Percentiles rank a stretch among this genome's conserved stretches.
These are phyloP conservation scores for Posidonia australis DNA, from an alignment of 106 monocot genomes.

Conservation along the genomic window DNA sequence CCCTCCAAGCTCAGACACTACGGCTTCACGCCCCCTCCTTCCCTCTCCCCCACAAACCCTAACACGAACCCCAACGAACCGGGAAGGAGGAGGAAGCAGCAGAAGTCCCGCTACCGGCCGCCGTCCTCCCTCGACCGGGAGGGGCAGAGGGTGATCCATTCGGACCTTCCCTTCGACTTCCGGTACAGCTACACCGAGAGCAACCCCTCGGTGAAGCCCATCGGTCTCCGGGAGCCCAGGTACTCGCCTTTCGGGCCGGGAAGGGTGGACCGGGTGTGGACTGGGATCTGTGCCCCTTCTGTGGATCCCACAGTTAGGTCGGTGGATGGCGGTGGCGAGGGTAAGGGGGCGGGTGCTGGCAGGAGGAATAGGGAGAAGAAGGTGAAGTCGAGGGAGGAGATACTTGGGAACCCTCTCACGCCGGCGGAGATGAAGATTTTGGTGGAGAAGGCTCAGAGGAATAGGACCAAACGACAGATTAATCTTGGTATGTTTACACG, in stretches of 20 bases:
- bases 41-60: constrained; percentile 32
- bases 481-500: constrained; percentile 50
- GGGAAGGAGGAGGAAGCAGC: constrained; percentile 18
- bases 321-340: constrained; percentile 27
- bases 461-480: constrained; percentile 68
- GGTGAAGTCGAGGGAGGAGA: constrained; percentile 31
- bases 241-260: constrained; percentile 91
- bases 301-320: constrained; percentile 60
- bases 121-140: constrained; percentile 63
- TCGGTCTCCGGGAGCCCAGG: constrained; percentile 82
- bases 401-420: constrained; percentile 65
- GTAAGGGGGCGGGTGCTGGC: neutral
- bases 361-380: constrained; percentile 13
- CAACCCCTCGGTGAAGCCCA: constrained; percentile 40
- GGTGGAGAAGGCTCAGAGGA: constrained; percentile 57
- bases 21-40: constrained; percentile 64
- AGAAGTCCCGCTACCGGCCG: constrained; percentile 61
- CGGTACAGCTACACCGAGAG: constrained; percentile 81
- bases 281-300: constrained; percentile 65
- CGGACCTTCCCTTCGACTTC: constrained; percentile 67
- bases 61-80: neutral
- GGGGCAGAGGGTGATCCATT: constrained; percentile 33
- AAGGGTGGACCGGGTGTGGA: constrained; percentile 65
- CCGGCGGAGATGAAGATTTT: constrained; percentile 45
- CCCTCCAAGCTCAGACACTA: constrained; percentile 37